These are phyloP conservation scores for Andrographis paniculata DNA, from an alignment of 305 asterid genomes.

Conservation along the genomic window DNA sequence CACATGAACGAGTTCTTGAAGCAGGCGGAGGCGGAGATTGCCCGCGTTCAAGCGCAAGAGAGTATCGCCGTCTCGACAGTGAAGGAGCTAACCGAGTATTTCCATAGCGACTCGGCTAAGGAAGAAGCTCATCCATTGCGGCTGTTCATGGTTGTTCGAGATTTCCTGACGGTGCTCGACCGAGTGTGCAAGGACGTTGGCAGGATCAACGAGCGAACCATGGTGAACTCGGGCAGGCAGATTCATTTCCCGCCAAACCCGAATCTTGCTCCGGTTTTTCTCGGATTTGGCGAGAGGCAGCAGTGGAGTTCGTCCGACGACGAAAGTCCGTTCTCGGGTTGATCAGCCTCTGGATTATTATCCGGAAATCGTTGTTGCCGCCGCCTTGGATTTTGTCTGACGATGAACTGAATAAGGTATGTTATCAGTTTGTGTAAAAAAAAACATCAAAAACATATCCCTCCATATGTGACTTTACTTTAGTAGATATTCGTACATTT, in stretches of 20 bases:
- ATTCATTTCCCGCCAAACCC: constrained; percentile 91
- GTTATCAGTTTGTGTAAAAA: too few species aligned
- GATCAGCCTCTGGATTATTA: too few species aligned
- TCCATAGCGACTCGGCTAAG: constrained; percentile 86
- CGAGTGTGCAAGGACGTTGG: constrained; percentile 94
- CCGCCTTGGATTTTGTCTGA: too few species aligned
- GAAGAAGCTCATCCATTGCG: constrained; percentile 95
- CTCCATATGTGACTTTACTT: too few species aligned
- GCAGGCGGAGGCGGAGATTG: constrained; percentile 68
- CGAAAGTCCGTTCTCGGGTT: too few species aligned
- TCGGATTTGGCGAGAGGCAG: constrained; percentile 29
- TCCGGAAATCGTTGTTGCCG: too few species aligned
- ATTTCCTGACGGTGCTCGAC: constrained; percentile 59
- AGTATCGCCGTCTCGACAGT: constrained; percentile 63
- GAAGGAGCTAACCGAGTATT: constrained; percentile 87
- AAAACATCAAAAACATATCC: too few species aligned
- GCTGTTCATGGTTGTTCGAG: constrained; percentile 86
- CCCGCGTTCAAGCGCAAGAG: constrained; percentile 74
- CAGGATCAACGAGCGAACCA: constrained; percentile 69
- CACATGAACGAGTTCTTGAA: constrained; percentile 43
- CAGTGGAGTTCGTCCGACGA: neutral
- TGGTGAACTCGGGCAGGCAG: constrained; percentile 54
- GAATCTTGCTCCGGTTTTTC: constrained; percentile 38
- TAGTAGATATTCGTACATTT: too few species aligned
- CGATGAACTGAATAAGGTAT: too few species aligned